phyloP scores from a whole-genome alignment of 495 filamentous ascomycete species.

The Tuber melanosporum region DNA sequence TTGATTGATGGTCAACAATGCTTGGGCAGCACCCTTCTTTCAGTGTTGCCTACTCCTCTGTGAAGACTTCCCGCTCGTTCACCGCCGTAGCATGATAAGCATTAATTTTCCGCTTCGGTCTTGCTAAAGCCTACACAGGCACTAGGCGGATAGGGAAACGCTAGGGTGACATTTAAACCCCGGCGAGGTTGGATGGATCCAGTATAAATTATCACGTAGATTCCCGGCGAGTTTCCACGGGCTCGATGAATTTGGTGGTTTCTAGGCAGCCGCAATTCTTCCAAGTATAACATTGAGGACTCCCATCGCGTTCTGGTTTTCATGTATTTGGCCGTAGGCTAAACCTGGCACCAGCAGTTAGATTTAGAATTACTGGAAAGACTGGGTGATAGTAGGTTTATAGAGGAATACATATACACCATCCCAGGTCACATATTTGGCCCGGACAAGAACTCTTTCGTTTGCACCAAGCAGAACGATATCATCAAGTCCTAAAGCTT shows the following conservation, averaged over 20 bases:
- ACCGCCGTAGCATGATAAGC: slow-evolving; percentile 27
- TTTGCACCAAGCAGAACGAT: too few relatives aligned
- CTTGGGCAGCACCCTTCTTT: too few relatives aligned
- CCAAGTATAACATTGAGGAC: slow-evolving; percentile 53
- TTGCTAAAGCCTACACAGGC: slow-evolving; percentile 13
- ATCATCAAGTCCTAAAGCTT: too few relatives aligned
- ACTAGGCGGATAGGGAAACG: slow-evolving; percentile 27
- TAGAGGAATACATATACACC: slow-evolving; percentile 14
- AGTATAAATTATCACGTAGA: slow-evolving; percentile 26
- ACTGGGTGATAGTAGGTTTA: slow-evolving; percentile 30
- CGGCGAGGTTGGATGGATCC: slow-evolving; percentile 16
- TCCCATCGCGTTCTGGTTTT: slow-evolving; percentile 58
- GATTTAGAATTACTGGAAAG: background rate
- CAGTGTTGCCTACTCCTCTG: too few relatives aligned
- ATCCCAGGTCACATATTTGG: too few relatives aligned
- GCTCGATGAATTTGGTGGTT: slow-evolving; percentile 44
- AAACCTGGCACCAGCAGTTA: slow-evolving; percentile 39
- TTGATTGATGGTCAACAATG: too few relatives aligned
- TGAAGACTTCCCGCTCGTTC: background rate
- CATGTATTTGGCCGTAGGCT: slow-evolving; percentile 54
- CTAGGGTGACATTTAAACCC: slow-evolving; percentile 12
- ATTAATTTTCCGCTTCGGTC: slow-evolving; percentile 19
- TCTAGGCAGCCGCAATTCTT: slow-evolving; percentile 49
- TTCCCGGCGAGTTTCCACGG: slow-evolving; percentile 42
- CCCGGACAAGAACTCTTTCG: too few relatives aligned